Base-by-base conservation (phyloP, 495 filamentous ascomycete species). In the Oidiodendron maius region DNA sequence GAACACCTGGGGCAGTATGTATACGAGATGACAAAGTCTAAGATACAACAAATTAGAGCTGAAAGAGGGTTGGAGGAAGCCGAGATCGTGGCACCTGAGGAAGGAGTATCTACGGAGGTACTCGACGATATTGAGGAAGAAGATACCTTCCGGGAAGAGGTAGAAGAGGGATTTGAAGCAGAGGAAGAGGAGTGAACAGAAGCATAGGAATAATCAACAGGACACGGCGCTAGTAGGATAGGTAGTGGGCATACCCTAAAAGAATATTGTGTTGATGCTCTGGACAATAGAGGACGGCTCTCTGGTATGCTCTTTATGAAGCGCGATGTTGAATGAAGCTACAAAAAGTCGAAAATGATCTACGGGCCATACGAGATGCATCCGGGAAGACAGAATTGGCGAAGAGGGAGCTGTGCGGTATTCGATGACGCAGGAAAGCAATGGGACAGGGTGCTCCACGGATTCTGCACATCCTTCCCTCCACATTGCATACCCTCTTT, bases 1-100 rank as follows among this genome's bases (percentile, higher is more conserved):
- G 93, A 96, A 68, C 93, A 98, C 73, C 67, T 98, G 28, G 94
- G 93, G 4, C 87, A 96, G 68, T 97, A 96, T 68, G 93, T 98
- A 18, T 95, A 81, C 67, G 89, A 98, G 68, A 97, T 98, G 89
- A 91, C 91, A 11, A 74, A 83, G 56, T 87, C 90, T 17, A 93
- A 86, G 64, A 67, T 96, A 5, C 63, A 70, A 60, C 68, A 75
- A 59, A 44, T 77, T 40, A 61, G 66, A 32, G 68, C 60, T 25
- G 68, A 74, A 51, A 57, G 67, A 38, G 66, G 66, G 9, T 49
- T 72, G 32, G 48, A 53, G 0, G 67, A 52, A 32, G 44, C 39
- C 22, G 40, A 46, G 39, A 45, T 48, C 24, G 36, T 40, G 2
- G 47, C 22, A 8, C 28, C 21, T 30, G 25, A 4, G 17, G 11